A percentile compares a stretch with the other conserved stretches of the same genome.
Evolutionary conservation across 2,329 filamentous ascomycete species (phyloP).

Genomic region (Exserohilum turcica): DNA sequence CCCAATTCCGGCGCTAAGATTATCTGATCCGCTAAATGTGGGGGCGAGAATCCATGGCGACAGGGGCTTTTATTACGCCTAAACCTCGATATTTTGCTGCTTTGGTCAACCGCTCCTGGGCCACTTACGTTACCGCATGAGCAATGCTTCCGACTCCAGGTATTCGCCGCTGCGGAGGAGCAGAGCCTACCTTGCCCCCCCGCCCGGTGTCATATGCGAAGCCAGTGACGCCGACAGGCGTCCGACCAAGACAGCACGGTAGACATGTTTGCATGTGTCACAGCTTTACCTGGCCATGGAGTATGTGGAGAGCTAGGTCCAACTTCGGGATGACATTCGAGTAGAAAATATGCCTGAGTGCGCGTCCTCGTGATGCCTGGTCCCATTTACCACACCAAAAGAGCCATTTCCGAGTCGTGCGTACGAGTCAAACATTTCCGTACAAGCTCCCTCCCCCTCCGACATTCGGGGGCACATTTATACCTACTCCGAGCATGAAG

Average conservation of each 20-base stretch:
- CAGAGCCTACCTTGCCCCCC: slow-evolving; percentile 2
- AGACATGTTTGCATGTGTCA: slow-evolving; percentile 10
- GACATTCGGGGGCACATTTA: not conserved
- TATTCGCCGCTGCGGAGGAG: not conserved
- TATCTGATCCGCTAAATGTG: slow-evolving; percentile 41
- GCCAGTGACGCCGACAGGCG: slow-evolving; percentile 28
- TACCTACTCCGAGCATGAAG: not conserved
- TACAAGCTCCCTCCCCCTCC: not conserved
- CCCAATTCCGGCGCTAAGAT: slow-evolving; percentile 20
- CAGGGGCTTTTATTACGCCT: slow-evolving; percentile 26
- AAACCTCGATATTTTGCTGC: slow-evolving; percentile 25
- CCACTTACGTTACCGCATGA: slow-evolving; percentile 26
- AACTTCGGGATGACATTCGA: slow-evolving; percentile 13
- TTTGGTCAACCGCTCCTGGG: not conserved
- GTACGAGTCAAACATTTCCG: not conserved
- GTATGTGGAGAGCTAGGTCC: slow-evolving; percentile 21
- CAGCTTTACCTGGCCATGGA: slow-evolving; percentile 16
- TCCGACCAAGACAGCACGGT: slow-evolving; percentile 13
- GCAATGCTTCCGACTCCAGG: slow-evolving; percentile 2
- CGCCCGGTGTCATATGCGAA: slow-evolving; percentile 9
- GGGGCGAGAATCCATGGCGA: slow-evolving; percentile 12
- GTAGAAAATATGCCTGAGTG: slow-evolving; percentile 18
- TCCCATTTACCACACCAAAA: slow-evolving; percentile 22
- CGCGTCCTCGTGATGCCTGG: slow-evolving; percentile 26
- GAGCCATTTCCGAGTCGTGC: slow-evolving; percentile 18